A percentile compares a stretch with the other conserved stretches of the same genome.
These are phyloP conservation scores for Aspergillus awamori DNA, from an alignment of 2,329 filamentous ascomycete genomes.

Conservation along the genomic window DNA sequence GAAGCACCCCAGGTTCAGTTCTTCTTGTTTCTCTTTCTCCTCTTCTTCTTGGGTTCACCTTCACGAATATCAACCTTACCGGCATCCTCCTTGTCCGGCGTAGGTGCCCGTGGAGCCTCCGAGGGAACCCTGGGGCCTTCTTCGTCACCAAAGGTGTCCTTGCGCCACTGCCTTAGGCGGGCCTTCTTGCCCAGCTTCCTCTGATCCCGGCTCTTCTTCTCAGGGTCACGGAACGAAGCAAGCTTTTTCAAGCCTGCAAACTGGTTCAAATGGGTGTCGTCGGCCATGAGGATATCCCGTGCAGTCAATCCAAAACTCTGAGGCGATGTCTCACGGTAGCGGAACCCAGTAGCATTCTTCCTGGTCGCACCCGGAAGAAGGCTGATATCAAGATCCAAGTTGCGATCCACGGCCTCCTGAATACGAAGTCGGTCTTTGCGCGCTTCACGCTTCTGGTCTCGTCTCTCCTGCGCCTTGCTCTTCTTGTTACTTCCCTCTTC, in stretches of 20 bases:
- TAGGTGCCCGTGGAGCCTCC: constrained; percentile 27
- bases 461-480: constrained; percentile 52
- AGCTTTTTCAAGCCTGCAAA: constrained; percentile 95
- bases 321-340: constrained; percentile 92
- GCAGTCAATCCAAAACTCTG: constrained; percentile 86
- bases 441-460: constrained; percentile 69
- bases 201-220: constrained; percentile 86
- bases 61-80: constrained; percentile 48
- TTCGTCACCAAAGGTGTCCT: constrained; percentile 66
- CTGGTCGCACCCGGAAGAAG: constrained; percentile 58
- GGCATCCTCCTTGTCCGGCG: constrained; percentile 20
- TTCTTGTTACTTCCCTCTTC: constrained; percentile 49
- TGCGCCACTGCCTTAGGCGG: constrained; percentile 81
- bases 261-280: constrained; percentile 82
- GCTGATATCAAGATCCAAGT: constrained; percentile 72
- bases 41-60: constrained; percentile 43
- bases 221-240: constrained; percentile 80
- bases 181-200: constrained; percentile 93
- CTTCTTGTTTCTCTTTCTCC: constrained; percentile 51
- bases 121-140: constrained; percentile 50
- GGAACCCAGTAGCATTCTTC: constrained; percentile 65
- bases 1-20: constrained; percentile 29
- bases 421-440: constrained; percentile 80
- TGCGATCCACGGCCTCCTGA: constrained; percentile 81
- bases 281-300: constrained; percentile 87